phyloP scores from a whole-genome alignment of 805 yeast genomes.

The Blastobotrys robertii region DNA sequence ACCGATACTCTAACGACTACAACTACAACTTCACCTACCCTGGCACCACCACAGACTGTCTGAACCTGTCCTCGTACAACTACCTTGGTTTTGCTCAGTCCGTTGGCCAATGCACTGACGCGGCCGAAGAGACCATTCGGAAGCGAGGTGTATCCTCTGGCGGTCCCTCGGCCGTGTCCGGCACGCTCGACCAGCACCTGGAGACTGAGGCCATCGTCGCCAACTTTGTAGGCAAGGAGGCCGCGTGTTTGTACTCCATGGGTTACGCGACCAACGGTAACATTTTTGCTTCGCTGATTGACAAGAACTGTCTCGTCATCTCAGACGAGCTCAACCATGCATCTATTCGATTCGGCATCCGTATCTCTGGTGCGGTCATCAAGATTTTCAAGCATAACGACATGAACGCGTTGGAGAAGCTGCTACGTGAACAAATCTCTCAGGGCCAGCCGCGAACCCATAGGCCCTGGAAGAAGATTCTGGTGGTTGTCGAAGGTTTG shows the following conservation, averaged over 20 bases:
- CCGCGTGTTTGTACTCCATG: constrained; percentile 76
- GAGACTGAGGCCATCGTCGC: constrained; percentile 74
- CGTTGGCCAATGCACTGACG: constrained; percentile 80
- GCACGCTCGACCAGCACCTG: constrained; percentile 64
- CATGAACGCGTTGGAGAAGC: constrained; percentile 65
- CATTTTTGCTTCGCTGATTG: constrained; percentile 72
- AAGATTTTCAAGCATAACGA: constrained; percentile 90
- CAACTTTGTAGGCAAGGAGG: constrained; percentile 82
- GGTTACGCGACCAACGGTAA: constrained; percentile 95
- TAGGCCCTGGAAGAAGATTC: constrained; percentile 84
- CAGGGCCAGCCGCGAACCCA: constrained; percentile 93
- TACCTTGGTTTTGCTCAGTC: constrained; percentile 96
- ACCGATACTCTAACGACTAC: constrained; percentile 60
- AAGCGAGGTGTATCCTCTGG: constrained; percentile 69
- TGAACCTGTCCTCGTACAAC: constrained; percentile 84
- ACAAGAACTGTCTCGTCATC: constrained; percentile 79
- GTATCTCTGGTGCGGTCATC: constrained; percentile 87
- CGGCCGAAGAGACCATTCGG: constrained; percentile 52
- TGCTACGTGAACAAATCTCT: constrained; percentile 74
- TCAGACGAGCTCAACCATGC: constrained; percentile 95
- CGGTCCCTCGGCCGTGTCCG: constrained; percentile 66
- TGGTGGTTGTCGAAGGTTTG: constrained; percentile 81
- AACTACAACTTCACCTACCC: constrained; percentile 59
- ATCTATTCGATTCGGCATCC: constrained; percentile 88
- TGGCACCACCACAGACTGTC: constrained; percentile 66